Evolutionary conservation across 169 alveolate genomes (phyloP), one percentile per base, ranked within the genome.

Genomic region (Plasmodium gaboni): DNA sequence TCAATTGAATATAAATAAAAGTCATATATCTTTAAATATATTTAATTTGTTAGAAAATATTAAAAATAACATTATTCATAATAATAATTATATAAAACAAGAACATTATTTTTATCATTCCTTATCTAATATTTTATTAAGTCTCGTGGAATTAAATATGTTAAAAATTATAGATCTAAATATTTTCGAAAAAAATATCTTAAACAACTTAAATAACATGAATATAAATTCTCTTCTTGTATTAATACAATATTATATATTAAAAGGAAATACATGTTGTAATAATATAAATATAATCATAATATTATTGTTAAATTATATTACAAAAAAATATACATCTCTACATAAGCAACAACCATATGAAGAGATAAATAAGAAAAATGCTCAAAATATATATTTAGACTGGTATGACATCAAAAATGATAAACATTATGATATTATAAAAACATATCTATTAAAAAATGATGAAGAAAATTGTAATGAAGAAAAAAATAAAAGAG

Each of bases 201-300:
- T 83, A n/a, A 24, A 38, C 48, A 19, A 83, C 42, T 22, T 83
- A 17, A 61, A 68, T 24, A 28, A 55, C 32, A 28, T 83, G 24
- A 83, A 83, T 42, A 17, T 83, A 32, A 57, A 48, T 68, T 57
- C 78, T 9, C 32, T 83, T 46, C 83, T 83, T 24, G 55, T 71
- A 19, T 63, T 83, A 46, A 13, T 83, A 46, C 91, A 83, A 50
- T 69, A 68, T 28, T 83, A 32, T 71, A 53, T 83, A 68, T 63
- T 83, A 48, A 83, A 44, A 50, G 73, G 83, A 42, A 69, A 22
- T 28, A 70, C 32, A 3, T 7, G 8, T 42, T 50, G 7, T 42
- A 7, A 42, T 26, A 71, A 83, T 42, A 55, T 71, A 55, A 51
- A 68, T 15, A 42, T 50, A 26, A 63, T 83, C 55, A 68, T 53